A percentile compares a stretch with the other conserved stretches of the same genome.
phyloP scores from a whole-genome alignment of 2,329 filamentous ascomycete genomes.

The Fusarium aywerte region DNA sequence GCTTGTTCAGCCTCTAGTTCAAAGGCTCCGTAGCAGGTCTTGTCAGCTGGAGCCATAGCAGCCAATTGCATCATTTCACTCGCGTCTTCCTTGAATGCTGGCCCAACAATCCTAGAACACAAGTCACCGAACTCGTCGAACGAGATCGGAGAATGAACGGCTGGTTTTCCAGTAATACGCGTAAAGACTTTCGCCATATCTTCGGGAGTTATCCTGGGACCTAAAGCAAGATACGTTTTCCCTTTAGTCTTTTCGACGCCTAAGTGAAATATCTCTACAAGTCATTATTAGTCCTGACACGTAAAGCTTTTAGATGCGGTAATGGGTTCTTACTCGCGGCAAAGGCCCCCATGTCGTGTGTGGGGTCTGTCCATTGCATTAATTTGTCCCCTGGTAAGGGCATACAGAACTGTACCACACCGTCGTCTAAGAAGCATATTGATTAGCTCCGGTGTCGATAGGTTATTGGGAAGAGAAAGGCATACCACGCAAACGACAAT shows the following conservation, averaged over 20 bases:
- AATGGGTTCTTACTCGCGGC: background rate
- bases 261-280: background rate
- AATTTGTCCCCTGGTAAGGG: background rate
- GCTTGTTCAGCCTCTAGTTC: background rate
- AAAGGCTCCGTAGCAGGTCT: background rate
- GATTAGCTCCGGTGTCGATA: background rate
- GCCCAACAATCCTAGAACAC: background rate
- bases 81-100: background rate
- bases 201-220: background rate
- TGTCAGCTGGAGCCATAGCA: background rate
- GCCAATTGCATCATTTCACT: conserved; percentile 3
- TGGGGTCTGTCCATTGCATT: background rate
- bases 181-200: background rate
- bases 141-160: background rate
- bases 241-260: background rate
- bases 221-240: conserved; percentile 1
- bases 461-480: background rate
- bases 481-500: background rate
- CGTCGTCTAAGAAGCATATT: background rate
- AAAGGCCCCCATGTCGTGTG: background rate
- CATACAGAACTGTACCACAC: background rate
- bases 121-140: background rate
- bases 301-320: accelerated
- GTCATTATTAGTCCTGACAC: background rate
- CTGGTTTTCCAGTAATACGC: background rate